Percentiles rank a stretch among this genome's conserved stretches.
phyloP scores from a whole-genome alignment of 345 rosid species.

The Hypericum perforatum region DNA sequence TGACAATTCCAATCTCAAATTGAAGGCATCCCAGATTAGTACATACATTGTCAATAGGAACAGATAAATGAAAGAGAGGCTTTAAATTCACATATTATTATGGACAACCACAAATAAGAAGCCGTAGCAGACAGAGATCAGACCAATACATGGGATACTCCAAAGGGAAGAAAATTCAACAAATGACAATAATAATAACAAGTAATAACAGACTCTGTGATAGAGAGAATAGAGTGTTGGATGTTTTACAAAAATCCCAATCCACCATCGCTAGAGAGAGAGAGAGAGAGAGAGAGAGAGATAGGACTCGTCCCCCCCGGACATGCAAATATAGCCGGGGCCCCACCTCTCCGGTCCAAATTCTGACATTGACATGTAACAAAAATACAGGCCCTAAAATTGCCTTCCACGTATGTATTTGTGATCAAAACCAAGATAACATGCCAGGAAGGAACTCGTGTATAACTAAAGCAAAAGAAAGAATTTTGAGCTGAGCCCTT shows the following conservation, averaged over 20 bases:
- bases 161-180: too few relatives aligned
- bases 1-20: too few relatives aligned
- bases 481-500: constrained; percentile 8
- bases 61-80: too few relatives aligned
- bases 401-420: constrained; percentile 13
- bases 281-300: too few relatives aligned
- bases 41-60: too few relatives aligned
- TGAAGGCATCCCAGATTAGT: too few relatives aligned
- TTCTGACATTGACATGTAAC: constrained; percentile 10
- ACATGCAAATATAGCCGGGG: constrained; percentile 59
- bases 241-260: constrained; percentile 35
- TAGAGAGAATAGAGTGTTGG: constrained; percentile 18
- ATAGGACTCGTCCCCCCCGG: constrained; percentile 37
- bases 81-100: too few relatives aligned
- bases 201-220: background rate
- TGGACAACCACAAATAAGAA: too few relatives aligned
- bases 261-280: constrained; percentile 9
- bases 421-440: constrained; percentile 15
- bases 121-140: too few relatives aligned
- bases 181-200: background rate
- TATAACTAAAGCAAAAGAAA: background rate
- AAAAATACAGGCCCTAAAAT: constrained; percentile 16
- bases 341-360: constrained; percentile 38
- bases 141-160: too few relatives aligned
- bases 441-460: constrained; percentile 2